These are phyloP conservation scores for Protea cynaroides DNA, from an alignment of 164 flowering plant species.

Conservation along the genomic window DNA sequence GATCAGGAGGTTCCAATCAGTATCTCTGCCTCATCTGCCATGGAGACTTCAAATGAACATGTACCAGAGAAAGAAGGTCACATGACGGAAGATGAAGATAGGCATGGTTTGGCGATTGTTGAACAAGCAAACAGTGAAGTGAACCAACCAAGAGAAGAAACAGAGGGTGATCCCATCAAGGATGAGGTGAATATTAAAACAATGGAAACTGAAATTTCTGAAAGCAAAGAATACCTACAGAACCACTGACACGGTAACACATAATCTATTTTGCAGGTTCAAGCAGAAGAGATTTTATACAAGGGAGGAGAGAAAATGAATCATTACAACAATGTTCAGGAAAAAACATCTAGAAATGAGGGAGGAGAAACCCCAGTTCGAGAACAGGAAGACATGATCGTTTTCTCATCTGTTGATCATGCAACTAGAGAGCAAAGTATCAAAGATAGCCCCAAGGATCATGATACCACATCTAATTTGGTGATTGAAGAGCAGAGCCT, in stretches of 20 bases:
- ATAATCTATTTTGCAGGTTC: constrained; percentile 18
- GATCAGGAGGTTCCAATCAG: constrained; percentile 10
- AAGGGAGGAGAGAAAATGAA: constrained; percentile 11
- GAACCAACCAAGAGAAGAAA: constrained; percentile 7
- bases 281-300: constrained; percentile 9
- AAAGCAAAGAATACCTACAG: background rate
- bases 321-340: constrained; percentile 11
- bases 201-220: constrained; percentile 1
- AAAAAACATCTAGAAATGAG: constrained; percentile 5
- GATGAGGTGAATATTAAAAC: constrained; percentile 11
- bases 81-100: constrained; percentile 6
- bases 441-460: background rate
- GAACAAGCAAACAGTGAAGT: background rate
- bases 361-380: constrained; percentile 8
- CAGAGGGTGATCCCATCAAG: constrained; percentile 5
- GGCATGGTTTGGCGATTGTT: background rate
- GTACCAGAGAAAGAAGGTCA: constrained; percentile 3
- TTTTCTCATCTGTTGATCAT: background rate
- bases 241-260: constrained; percentile 9
- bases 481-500: constrained; percentile 16
- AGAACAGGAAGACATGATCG: constrained; percentile 7
- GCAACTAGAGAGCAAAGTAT: constrained; percentile 4
- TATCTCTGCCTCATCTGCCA: background rate
- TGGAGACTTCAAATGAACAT: constrained; percentile 14
- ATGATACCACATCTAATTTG: constrained; percentile 6